A percentile compares a stretch with the other conserved stretches of the same genome.
Conservation (phyloP, 768 basidiomycete genomes). For the Trametes cingulata region DNA sequence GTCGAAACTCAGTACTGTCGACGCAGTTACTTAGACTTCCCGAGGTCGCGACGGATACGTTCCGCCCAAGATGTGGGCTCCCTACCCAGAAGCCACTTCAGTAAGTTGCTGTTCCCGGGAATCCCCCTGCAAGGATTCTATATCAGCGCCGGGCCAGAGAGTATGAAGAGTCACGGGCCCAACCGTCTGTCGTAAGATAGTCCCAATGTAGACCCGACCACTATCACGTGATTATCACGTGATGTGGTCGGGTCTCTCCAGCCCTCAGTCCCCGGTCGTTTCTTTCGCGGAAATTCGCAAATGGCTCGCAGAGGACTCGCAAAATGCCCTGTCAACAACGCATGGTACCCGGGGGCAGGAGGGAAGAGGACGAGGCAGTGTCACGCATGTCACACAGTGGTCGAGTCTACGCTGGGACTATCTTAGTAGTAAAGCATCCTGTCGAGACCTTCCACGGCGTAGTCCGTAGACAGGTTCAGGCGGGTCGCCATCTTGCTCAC, state of each 20-base stretch:
- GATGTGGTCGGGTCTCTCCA: too few relatives aligned
- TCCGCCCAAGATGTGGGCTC: conserved; percentile 32
- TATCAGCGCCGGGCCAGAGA: background rate
- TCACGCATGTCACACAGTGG: too few relatives aligned
- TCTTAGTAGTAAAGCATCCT: conserved; percentile 38
- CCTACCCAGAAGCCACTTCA: conserved; percentile 35
- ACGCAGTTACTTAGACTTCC: background rate
- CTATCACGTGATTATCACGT: too few relatives aligned
- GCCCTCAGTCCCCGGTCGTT: too few relatives aligned
- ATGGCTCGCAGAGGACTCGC: too few relatives aligned
- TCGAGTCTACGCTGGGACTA: too few relatives aligned
- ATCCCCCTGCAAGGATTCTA: conserved; percentile 28
- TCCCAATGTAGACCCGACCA: too few relatives aligned
- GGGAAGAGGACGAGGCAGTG: too few relatives aligned
- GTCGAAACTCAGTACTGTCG: too few relatives aligned
- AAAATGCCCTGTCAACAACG: too few relatives aligned
- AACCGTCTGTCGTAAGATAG: conserved; percentile 34
- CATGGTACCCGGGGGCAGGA: too few relatives aligned
- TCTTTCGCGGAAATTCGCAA: too few relatives aligned
- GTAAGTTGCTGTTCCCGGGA: conserved; percentile 34
- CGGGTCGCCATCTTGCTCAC: conserved; percentile 8
- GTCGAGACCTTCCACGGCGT: conserved; percentile 29
- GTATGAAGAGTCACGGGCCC: background rate
- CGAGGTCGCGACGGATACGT: conserved; percentile 26
- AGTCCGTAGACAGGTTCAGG: conserved; percentile 21